Evolutionary conservation across 805 yeast species (phyloP).

Genomic region (Tetrapisispora iriomotensis): DNA sequence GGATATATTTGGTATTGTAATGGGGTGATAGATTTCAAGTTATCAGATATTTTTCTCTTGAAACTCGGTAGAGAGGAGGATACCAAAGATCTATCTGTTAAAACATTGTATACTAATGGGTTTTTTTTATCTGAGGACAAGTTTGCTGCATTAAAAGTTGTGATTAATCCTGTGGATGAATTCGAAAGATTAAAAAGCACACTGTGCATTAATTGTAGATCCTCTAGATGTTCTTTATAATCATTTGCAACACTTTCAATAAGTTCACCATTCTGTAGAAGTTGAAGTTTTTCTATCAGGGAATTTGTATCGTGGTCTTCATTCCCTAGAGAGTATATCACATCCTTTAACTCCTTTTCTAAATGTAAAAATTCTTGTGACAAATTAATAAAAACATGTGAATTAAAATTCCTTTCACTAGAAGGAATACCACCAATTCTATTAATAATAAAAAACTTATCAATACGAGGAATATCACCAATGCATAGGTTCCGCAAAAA

Average conservation of each 20-base stretch:
- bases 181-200: slow-evolving; percentile 42
- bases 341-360: slow-evolving; percentile 5
- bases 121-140: slow-evolving; percentile 38
- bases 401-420: slow-evolving; percentile 62
- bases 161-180: slow-evolving; percentile 72
- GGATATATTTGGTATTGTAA: not conserved
- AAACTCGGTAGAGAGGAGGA: slow-evolving; percentile 82
- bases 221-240: slow-evolving; percentile 41
- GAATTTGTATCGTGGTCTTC: slow-evolving; percentile 12
- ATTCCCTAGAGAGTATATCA: slow-evolving; percentile 5
- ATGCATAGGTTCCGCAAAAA: slow-evolving; percentile 26
- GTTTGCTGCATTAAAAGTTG: slow-evolving; percentile 72
- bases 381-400: slow-evolving; percentile 81
- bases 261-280: slow-evolving; percentile 10
- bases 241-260: slow-evolving; percentile 1
- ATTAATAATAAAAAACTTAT: slow-evolving; percentile 73
- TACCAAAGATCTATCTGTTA: slow-evolving; percentile 84
- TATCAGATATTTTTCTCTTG: slow-evolving; percentile 13
- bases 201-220: slow-evolving; percentile 54
- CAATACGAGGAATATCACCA: slow-evolving; percentile 38
- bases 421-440: slow-evolving; percentile 88
- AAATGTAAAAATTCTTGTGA: slow-evolving; percentile 52
- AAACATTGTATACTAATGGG: slow-evolving; percentile 80
- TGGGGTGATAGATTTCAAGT: not conserved
- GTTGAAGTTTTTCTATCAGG: slow-evolving; percentile 7